Percentiles rank a stretch among this genome's conserved stretches.
phyloP scores from a whole-genome alignment of 352 stramenopile genomes.

The Phytophthora cryptogea region DNA sequence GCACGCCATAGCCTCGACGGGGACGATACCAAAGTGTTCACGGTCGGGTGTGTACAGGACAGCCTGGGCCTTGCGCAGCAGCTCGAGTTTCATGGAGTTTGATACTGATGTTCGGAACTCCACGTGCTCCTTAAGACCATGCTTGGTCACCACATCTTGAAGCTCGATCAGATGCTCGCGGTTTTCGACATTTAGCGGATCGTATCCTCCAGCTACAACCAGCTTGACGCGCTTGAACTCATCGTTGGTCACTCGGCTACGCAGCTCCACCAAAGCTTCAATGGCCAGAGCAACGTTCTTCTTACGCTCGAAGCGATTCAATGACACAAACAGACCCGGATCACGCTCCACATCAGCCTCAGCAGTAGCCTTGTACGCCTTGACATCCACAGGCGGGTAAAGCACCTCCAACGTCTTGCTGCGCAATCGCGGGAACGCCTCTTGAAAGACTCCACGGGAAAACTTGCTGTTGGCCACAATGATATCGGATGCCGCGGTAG shows the following conservation, averaged over 20 bases:
- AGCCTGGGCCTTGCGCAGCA: conserved; percentile 86
- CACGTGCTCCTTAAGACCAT: conserved; percentile 65
- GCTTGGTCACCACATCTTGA: conserved; percentile 65
- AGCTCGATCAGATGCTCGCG: conserved; percentile 94
- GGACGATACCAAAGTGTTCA: conserved; percentile 99
- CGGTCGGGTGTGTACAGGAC: conserved; percentile 97
- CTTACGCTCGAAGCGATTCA: conserved; percentile 99
- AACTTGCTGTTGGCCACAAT: conserved; percentile 98
- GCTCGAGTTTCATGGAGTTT: conserved; percentile 83
- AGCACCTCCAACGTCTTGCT: conserved; percentile 83
- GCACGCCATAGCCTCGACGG: conserved; percentile 97
- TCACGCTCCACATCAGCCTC: conserved; percentile 41
- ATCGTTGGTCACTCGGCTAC: conserved; percentile 38
- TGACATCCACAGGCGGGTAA: conserved; percentile 94
- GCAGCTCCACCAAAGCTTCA: conserved; percentile 72
- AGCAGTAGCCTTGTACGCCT: conserved; percentile 53
- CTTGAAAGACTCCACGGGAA: conserved; percentile 90
- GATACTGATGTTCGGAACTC: conserved; percentile 91
- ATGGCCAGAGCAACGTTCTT: conserved; percentile 95
- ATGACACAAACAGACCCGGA: conserved; percentile 89
- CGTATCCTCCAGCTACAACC: conserved; percentile 96
- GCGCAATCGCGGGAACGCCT: conserved; percentile 85
- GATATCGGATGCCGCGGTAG: conserved; percentile 91
- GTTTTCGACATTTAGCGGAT: conserved; percentile 96
- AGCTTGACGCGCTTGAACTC: conserved; percentile 75